phyloP scores from a whole-genome alignment of 805 yeast genomes.

The Zygosaccharomyces bailii region DNA sequence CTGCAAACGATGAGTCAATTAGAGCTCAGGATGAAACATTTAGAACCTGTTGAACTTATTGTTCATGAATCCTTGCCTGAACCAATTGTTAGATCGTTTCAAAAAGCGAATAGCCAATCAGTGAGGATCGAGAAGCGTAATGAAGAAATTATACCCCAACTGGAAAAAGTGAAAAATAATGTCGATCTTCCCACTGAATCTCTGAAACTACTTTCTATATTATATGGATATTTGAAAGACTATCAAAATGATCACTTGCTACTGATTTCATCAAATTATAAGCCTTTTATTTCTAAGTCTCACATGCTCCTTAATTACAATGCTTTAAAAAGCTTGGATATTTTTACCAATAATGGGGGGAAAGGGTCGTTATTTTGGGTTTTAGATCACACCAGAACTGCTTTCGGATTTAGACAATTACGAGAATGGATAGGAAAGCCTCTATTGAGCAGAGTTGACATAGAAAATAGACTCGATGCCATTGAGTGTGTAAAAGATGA shows the following conservation, averaged over 20 bases:
- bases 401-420: constrained; percentile 67
- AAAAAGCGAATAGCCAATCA: constrained; percentile 33
- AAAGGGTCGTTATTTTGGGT: constrained; percentile 78
- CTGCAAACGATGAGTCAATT: constrained; percentile 50
- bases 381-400: constrained; percentile 74
- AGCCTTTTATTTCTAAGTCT: constrained; percentile 41
- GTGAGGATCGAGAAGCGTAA: not conserved
- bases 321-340: constrained; percentile 69
- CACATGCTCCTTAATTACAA: constrained; percentile 59
- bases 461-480: constrained; percentile 63
- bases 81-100: constrained; percentile 38
- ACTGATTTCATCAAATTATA: constrained; percentile 47
- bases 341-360: constrained; percentile 58
- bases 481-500: constrained; percentile 44
- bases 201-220: constrained; percentile 37
- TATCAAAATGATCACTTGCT: constrained; percentile 61
- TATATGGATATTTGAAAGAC: constrained; percentile 55
- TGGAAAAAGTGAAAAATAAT: constrained; percentile 28
- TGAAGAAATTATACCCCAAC: constrained; percentile 2
- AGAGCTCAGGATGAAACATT: constrained; percentile 68
- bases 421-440: constrained; percentile 77
- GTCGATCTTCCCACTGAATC: constrained; percentile 27
- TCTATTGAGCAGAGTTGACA: constrained; percentile 48
- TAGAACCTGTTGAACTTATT: constrained; percentile 75
- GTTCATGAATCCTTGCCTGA: constrained; percentile 14